phyloP scores from a whole-genome alignment of 495 filamentous ascomycete genomes.

The Opeltia flavorubescens region DNA sequence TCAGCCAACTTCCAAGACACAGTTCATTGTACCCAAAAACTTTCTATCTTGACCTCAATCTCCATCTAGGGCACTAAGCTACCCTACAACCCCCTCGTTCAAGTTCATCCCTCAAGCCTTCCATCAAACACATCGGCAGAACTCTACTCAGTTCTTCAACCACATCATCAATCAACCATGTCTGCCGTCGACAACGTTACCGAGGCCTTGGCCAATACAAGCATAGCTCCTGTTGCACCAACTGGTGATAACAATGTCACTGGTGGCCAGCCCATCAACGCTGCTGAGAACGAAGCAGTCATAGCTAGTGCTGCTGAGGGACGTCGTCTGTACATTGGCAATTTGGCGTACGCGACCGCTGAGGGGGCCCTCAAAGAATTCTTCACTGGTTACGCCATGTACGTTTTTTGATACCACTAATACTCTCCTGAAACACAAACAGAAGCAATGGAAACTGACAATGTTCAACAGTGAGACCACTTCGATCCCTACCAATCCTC shows the following conservation, averaged over 20 bases:
- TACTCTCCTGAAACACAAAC: no score
- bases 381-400: slow-evolving; percentile 97
- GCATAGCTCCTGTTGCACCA: slow-evolving; percentile 37
- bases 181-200: slow-evolving; percentile 41
- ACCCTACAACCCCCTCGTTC: slow-evolving; percentile 49
- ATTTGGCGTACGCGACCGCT: slow-evolving; percentile 98
- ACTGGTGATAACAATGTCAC: slow-evolving; percentile 61
- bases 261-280: slow-evolving; percentile 49
- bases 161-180: slow-evolving; percentile 32
- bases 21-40: not conserved
- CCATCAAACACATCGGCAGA: slow-evolving; percentile 12
- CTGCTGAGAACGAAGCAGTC: slow-evolving; percentile 69
- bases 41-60: slow-evolving; percentile 10
- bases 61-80: slow-evolving; percentile 81
- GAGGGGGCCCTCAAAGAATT: slow-evolving; percentile 99
- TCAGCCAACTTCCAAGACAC: slow-evolving; percentile 8
- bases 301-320: slow-evolving; percentile 95
- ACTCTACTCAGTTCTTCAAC: slow-evolving; percentile 8
- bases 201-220: slow-evolving; percentile 33
- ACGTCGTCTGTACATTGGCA: slow-evolving; percentile 97
- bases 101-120: slow-evolving; percentile 36
- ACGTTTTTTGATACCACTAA: no score
- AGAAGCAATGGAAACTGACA: no score
- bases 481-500: slow-evolving; percentile 97
- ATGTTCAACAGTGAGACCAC: slow-evolving; percentile 65